These are phyloP conservation scores for Ilyonectria robusta DNA, from an alignment of 2,329 filamentous ascomycete genomes.

Conservation along the genomic window DNA sequence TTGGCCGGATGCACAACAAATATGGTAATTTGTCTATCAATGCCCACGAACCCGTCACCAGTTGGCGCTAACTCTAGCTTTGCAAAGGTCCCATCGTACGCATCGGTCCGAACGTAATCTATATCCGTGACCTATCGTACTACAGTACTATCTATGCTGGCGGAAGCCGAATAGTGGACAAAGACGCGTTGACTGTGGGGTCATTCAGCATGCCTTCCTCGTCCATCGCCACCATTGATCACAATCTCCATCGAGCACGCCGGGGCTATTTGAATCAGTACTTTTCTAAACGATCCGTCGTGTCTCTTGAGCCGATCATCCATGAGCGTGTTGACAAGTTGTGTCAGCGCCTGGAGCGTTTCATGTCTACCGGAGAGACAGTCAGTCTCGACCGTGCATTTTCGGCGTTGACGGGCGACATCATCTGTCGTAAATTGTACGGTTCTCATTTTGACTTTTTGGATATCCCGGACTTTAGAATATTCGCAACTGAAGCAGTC, in stretches of 20 bases:
- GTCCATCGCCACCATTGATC: neutral
- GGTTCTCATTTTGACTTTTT: constrained; percentile 6
- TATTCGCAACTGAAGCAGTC: constrained; percentile 10
- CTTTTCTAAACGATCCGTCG: neutral
- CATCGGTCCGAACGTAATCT: neutral
- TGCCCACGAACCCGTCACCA: neutral
- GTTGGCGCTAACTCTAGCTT: neutral
- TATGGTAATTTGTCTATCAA: neutral
- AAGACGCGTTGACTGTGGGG: neutral
- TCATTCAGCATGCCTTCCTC: constrained; percentile 1
- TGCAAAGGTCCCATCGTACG: constrained; percentile 6
- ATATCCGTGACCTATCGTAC: constrained; percentile 1
- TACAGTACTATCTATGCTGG: constrained; percentile 6
- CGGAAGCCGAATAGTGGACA: neutral
- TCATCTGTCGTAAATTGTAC: constrained; percentile 1
- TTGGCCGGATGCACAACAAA: neutral
- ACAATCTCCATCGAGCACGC: constrained; percentile 8
- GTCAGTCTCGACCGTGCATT: constrained; percentile 12
- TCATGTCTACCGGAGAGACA: neutral
- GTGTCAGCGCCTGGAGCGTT: constrained; percentile 1
- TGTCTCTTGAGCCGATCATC: neutral
- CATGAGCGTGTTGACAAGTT: constrained; percentile 2
- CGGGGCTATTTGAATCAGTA: neutral
- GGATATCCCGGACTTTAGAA: constrained; percentile 4
- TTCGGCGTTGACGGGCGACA: constrained; percentile 7